These are phyloP conservation scores for Tulasnella sp. DNA, from an alignment of 768 basidiomycete species.

Conservation along the genomic window DNA sequence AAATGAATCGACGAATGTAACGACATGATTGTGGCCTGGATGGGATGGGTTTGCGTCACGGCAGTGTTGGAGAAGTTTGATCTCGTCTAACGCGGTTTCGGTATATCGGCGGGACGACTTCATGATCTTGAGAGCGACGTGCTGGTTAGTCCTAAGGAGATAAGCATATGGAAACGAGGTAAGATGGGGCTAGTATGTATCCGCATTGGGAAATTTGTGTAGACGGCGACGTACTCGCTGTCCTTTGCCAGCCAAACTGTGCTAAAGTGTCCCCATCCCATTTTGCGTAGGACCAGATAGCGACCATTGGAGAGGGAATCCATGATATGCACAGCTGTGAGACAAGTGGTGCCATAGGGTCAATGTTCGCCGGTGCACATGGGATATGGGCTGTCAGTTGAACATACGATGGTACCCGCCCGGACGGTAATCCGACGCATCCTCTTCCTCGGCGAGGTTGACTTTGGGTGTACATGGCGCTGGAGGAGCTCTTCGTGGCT, in stretches of 20 bases:
- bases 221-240: slow-evolving; percentile 30
- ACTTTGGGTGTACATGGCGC: slow-evolving; percentile 1
- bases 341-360: not conserved
- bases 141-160: slow-evolving; percentile 46
- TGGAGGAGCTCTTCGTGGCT: not conserved
- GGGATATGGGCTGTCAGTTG: not conserved
- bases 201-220: not conserved
- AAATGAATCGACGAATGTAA: slow-evolving; percentile 87
- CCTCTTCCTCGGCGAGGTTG: slow-evolving; percentile 25
- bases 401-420: slow-evolving; percentile 30
- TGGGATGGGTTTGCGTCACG: slow-evolving; percentile 49
- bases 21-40: slow-evolving; percentile 67
- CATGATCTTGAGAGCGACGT: slow-evolving; percentile 89
- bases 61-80: slow-evolving; percentile 55
- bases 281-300: slow-evolving; percentile 79
- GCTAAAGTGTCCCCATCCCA: slow-evolving; percentile 97
- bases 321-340: slow-evolving; percentile 49
- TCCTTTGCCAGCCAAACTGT: slow-evolving; percentile 90
- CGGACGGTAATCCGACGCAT: slow-evolving; percentile 30
- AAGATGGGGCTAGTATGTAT: not conserved
- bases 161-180: not conserved
- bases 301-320: slow-evolving; percentile 77
- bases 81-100: slow-evolving; percentile 94
- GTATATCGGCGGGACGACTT: slow-evolving; percentile 93
- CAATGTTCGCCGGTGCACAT: too few relatives aligned